Evolutionary conservation across 495 filamentous ascomycete species (phyloP).

Genomic region (Sordaria brevicollis): DNA sequence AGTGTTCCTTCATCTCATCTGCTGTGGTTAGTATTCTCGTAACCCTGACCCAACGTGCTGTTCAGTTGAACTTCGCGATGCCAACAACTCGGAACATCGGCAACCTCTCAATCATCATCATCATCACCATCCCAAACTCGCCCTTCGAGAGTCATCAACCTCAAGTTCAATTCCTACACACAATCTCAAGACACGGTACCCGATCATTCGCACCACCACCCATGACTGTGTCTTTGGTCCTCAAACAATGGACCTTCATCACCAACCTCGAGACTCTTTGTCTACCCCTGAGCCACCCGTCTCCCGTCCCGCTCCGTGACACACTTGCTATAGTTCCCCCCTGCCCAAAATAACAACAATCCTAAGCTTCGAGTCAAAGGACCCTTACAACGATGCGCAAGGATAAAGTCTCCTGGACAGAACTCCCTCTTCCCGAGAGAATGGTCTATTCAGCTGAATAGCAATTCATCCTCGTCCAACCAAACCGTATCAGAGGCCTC

Average conservation of each 20-base stretch:
- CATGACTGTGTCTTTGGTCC: not conserved
- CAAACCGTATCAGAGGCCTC: not conserved
- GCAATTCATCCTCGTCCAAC: not conserved
- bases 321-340: not conserved
- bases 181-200: not conserved
- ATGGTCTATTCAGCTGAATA: not conserved
- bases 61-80: not conserved
- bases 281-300: not conserved
- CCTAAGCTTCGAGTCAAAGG: not conserved
- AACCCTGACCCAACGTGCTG: not conserved
- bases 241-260: not conserved
- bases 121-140: not conserved
- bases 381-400: not conserved
- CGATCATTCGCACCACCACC: not conserved
- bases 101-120: not conserved
- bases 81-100: not conserved
- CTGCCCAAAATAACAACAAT: not conserved
- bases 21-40: not conserved
- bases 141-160: not conserved
- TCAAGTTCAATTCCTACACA: not conserved
- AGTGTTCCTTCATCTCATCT: not conserved
- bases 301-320: not conserved
- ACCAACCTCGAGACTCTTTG: not conserved
- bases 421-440: not conserved
- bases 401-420: not conserved